A percentile compares a stretch with the other conserved stretches of the same genome.
Conservation (phyloP, 768 basidiomycete species). For the Boletus eberwhitei region DNA sequence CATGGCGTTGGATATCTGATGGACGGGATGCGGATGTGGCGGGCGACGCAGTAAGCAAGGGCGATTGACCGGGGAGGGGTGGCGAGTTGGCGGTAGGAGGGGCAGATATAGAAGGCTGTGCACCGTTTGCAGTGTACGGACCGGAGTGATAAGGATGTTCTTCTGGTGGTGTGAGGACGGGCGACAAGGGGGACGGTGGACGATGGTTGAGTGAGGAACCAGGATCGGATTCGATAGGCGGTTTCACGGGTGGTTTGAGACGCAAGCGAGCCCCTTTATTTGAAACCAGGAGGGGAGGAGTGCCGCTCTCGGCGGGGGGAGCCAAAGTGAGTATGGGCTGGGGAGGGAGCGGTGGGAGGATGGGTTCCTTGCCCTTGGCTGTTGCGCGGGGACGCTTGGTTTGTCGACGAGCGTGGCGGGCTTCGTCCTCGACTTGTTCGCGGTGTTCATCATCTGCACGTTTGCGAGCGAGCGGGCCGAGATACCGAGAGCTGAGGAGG, state of each 20-base stretch:
- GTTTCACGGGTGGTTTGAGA: conserved; percentile 43
- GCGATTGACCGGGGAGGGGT: conserved; percentile 24
- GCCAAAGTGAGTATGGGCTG: conserved; percentile 29
- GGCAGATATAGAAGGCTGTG: conserved; percentile 13
- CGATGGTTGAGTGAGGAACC: conserved; percentile 19
- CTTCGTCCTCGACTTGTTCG: conserved; percentile 45
- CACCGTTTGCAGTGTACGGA: conserved; percentile 24
- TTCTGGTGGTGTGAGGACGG: conserved; percentile 34
- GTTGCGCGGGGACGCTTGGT: conserved; percentile 31
- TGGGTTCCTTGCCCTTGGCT: conserved; percentile 40
- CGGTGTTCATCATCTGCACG: conserved; percentile 42
- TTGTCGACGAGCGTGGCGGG: conserved; percentile 38
- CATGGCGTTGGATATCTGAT: conserved; percentile 36
- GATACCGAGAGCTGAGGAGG: conserved; percentile 42
- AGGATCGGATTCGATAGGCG: conserved; percentile 21
- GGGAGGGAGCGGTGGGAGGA: conserved; percentile 17
- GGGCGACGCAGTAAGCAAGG: conserved; percentile 15
- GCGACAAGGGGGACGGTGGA: conserved; percentile 32
- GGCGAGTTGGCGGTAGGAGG: conserved; percentile 18
- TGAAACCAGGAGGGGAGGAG: conserved; percentile 39
- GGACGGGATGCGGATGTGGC: conserved; percentile 23
- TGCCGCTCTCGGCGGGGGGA: conserved; percentile 13
- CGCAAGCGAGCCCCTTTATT: conserved; percentile 48
- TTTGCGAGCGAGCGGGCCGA: conserved; percentile 43
- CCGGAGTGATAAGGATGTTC: conserved; percentile 29